Evolutionary conservation across 2,329 filamentous ascomycete species (phyloP).

Genomic region (Hymenoscyphus infarciens): DNA sequence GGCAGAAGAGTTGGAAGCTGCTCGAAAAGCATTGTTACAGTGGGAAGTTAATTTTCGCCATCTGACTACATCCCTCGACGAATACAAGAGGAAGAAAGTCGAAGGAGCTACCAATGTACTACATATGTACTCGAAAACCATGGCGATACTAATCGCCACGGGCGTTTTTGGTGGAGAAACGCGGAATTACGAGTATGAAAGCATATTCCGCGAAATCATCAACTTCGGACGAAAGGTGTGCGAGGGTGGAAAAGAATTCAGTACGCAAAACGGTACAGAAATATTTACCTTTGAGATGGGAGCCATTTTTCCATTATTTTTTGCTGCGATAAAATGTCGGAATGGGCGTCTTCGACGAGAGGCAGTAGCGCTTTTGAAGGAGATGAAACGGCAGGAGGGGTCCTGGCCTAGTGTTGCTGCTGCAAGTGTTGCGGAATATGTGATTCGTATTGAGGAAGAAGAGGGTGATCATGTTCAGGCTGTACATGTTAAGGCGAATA

Average conservation of each 20-base stretch:
- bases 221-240: slow-evolving; percentile 9
- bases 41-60: slow-evolving; percentile 2
- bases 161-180: background rate
- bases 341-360: slow-evolving; percentile 13
- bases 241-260: background rate
- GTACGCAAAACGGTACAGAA: background rate
- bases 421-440: slow-evolving; percentile 11
- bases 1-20: slow-evolving; percentile 8
- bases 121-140: background rate
- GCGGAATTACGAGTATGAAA: background rate
- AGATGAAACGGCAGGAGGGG: slow-evolving; percentile 58
- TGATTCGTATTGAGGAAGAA: slow-evolving; percentile 18
- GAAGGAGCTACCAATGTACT: background rate
- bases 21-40: background rate
- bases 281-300: slow-evolving; percentile 22
- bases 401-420: slow-evolving; percentile 52
- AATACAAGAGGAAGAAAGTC: background rate
- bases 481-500: slow-evolving; percentile 3
- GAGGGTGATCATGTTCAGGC: slow-evolving; percentile 11
- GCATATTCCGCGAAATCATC: slow-evolving; percentile 12
- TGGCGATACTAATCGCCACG: background rate
- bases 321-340: slow-evolving; percentile 15
- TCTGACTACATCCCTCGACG: background rate
- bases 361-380: slow-evolving; percentile 34
- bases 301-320: slow-evolving; percentile 16